A percentile compares a stretch with the other conserved stretches of the same genome.
These are phyloP conservation scores for Striga hermonthica DNA, from an alignment of 305 asterid species.

Conservation along the genomic window DNA sequence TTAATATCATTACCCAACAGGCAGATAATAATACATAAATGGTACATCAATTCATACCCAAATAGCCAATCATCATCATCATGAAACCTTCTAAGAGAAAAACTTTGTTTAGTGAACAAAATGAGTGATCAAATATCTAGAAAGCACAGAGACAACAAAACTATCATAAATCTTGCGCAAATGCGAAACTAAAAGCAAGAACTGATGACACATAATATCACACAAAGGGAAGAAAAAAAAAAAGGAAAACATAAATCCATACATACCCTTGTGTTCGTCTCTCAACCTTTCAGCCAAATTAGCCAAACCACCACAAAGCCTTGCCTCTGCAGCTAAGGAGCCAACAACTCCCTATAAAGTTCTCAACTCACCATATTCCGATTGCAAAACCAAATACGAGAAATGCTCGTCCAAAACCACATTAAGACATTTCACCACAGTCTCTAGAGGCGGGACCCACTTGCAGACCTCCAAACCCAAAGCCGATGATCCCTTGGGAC, in stretches of 20 bases:
- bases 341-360: slow-evolving; percentile 47
- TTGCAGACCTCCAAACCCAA: slow-evolving; percentile 71
- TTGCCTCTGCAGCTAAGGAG: slow-evolving; percentile 71
- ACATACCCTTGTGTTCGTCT: slow-evolving; percentile 44
- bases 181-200: no score
- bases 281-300: slow-evolving; percentile 52
- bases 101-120: no score
- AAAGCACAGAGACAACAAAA: no score
- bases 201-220: no score
- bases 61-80: no score
- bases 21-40: no score
- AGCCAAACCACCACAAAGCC: slow-evolving; percentile 56
- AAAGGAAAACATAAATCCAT: slow-evolving; percentile 10
- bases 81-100: no score
- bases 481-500: slow-evolving; percentile 57
- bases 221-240: no score
- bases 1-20: no score
- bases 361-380: slow-evolving; percentile 63
- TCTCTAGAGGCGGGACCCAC: slow-evolving; percentile 67
- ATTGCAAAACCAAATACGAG: slow-evolving; percentile 69
- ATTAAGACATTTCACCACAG: slow-evolving; percentile 53
- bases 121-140: no score
- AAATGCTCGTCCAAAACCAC: slow-evolving; percentile 78
- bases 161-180: no score
- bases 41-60: no score